Evolutionary conservation across 129 eudicot species (phyloP).

Genomic region (Chrysanthemum lavandulifolium): DNA sequence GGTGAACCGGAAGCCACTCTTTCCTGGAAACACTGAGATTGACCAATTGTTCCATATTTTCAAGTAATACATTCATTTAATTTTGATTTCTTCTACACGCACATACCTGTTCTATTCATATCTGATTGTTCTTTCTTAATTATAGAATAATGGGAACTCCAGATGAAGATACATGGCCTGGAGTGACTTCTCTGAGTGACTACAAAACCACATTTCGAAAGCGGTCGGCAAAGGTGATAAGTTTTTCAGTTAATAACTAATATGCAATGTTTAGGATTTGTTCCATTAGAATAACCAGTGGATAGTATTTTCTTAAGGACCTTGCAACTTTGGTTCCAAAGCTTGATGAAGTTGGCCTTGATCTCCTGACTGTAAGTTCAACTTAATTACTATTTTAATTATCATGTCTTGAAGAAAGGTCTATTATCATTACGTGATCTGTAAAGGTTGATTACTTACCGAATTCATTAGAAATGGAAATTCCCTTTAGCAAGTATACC

Average conservation of each 20-base stretch:
- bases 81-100: background rate
- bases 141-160: conserved; percentile 90
- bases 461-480: background rate
- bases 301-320: conserved; percentile 49
- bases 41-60: conserved; percentile 77
- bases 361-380: conserved; percentile 77
- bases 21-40: conserved; percentile 89
- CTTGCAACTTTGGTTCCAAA: conserved; percentile 75
- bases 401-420: background rate
- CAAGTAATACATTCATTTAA: conserved; percentile 42
- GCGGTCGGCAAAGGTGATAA: conserved; percentile 78
- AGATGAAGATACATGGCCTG: conserved; percentile 89
- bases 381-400: conserved; percentile 2
- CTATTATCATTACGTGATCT: background rate
- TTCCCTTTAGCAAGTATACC: background rate
- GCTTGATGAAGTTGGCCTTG: conserved; percentile 73
- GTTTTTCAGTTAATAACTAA: background rate
- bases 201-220: conserved; percentile 75
- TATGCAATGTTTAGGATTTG: background rate
- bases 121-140: background rate
- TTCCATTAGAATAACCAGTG: conserved; percentile 12
- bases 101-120: background rate
- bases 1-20: conserved; percentile 76
- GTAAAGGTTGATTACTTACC: background rate
- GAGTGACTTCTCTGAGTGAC: conserved; percentile 84